Conservation (phyloP, 495 filamentous ascomycete genomes). For the Friedmanniomyces simplex region DNA sequence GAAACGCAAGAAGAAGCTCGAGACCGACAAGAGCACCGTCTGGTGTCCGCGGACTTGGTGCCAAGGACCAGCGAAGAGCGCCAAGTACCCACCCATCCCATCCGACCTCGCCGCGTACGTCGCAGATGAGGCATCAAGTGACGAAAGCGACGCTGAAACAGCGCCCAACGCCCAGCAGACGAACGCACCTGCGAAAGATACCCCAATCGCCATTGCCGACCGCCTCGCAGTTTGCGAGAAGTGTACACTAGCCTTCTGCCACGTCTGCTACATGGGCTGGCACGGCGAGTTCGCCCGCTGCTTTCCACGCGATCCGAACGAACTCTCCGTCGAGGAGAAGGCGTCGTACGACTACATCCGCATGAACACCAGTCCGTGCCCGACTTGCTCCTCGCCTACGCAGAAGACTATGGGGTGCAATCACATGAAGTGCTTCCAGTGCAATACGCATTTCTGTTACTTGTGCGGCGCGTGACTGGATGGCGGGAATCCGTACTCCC, state of each 20-base stretch:
- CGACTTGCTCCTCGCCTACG: constrained; percentile 74
- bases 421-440: constrained; percentile 92
- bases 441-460: constrained; percentile 89
- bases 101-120: constrained; percentile 48
- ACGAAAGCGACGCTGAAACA: constrained; percentile 38
- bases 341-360: constrained; percentile 73
- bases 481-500: constrained; percentile 68
- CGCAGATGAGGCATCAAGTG: constrained; percentile 30
- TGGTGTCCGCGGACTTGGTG: constrained; percentile 94
- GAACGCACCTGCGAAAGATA: constrained; percentile 23
- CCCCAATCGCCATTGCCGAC: constrained; percentile 41
- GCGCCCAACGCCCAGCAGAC: constrained; percentile 20
- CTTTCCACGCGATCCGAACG: constrained; percentile 47
- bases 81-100: constrained; percentile 48
- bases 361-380: constrained; percentile 73
- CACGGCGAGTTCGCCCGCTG: constrained; percentile 69
- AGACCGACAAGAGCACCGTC: constrained; percentile 83
- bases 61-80: constrained; percentile 75
- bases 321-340: constrained; percentile 71
- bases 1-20: constrained; percentile 83
- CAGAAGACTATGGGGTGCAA: constrained; percentile 95
- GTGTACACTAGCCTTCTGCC: constrained; percentile 88
- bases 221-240: constrained; percentile 69
- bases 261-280: constrained; percentile 66
- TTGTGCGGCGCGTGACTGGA: constrained; percentile 82